These are phyloP conservation scores for Bryoerythrophyllum caledonicum DNA, from an alignment of 225 moss, liverwort and hornwort genomes.

Conservation along the genomic window DNA sequence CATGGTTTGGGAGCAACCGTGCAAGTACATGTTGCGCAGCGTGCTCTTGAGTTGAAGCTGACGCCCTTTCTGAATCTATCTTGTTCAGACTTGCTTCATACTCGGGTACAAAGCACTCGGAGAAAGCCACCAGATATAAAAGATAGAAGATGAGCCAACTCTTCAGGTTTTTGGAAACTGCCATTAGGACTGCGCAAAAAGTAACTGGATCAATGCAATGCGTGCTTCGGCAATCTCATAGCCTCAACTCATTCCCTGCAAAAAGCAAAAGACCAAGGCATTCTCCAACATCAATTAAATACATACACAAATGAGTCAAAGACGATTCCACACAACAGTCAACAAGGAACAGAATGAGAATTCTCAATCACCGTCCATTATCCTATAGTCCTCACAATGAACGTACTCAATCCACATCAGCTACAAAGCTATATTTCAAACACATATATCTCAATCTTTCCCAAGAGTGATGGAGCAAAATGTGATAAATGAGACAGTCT, in stretches of 20 bases:
- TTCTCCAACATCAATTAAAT: not conserved
- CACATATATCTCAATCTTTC: not conserved
- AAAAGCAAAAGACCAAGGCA: not conserved
- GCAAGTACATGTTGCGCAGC: constrained; percentile 65
- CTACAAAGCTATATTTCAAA: not conserved
- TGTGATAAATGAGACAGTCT: not conserved
- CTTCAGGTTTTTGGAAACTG: constrained; percentile 21
- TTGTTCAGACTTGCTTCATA: constrained; percentile 38
- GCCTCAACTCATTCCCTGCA: constrained; percentile 8
- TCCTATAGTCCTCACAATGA: not conserved
- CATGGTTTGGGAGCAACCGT: constrained; percentile 70
- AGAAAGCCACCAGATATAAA: constrained; percentile 24
- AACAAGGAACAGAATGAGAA: not conserved
- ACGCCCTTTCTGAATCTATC: constrained; percentile 37
- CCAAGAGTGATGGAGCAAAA: not conserved
- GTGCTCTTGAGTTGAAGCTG: constrained; percentile 49
- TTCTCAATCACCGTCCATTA: constrained; percentile 3
- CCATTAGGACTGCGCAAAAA: constrained; percentile 19
- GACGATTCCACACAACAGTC: not conserved
- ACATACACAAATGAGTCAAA: not conserved
- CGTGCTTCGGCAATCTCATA: constrained; percentile 5
- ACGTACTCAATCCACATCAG: not conserved
- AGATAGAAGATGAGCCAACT: constrained; percentile 23
- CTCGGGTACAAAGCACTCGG: constrained; percentile 22
- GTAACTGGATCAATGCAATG: constrained; percentile 18